phyloP scores from a whole-genome alignment of 2,329 filamentous ascomycete species.

The Lecanicillium sp. region DNA sequence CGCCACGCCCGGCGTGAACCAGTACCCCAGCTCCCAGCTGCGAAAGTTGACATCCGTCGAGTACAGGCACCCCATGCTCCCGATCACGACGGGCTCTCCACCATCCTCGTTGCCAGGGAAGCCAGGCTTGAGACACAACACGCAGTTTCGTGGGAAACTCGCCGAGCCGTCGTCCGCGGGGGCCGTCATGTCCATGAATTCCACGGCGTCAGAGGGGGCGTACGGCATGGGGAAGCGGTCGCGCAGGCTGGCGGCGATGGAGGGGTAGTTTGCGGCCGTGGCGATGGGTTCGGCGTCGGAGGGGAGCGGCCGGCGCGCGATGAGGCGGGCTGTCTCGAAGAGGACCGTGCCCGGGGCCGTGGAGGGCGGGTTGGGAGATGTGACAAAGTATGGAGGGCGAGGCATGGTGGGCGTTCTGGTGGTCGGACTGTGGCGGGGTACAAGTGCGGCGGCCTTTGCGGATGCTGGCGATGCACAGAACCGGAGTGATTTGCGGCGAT shows the following conservation, averaged over 20 bases:
- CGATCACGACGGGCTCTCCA: conserved; percentile 26
- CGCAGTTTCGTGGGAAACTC: neutral
- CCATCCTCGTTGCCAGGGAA: too few species aligned
- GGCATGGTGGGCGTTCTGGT: neutral
- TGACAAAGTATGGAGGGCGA: neutral
- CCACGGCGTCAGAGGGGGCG: conserved; percentile 31
- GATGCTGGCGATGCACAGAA: too few species aligned
- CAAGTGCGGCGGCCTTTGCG: too few species aligned
- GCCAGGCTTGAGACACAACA: conserved; percentile 3
- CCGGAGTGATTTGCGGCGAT: too few species aligned
- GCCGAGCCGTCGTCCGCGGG: neutral
- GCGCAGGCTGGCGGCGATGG: conserved; percentile 33
- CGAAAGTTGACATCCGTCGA: conserved; percentile 33
- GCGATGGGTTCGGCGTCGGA: neutral
- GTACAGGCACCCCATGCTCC: conserved; percentile 35
- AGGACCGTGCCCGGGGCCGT: neutral
- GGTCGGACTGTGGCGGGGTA: too few species aligned
- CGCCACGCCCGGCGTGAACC: conserved; percentile 36
- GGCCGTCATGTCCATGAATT: conserved; percentile 25
- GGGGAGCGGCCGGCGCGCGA: neutral
- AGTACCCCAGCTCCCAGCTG: conserved; percentile 45
- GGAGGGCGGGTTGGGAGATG: neutral
- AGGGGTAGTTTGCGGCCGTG: neutral
- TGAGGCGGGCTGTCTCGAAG: neutral
- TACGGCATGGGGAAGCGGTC: conserved; percentile 43